Percentiles rank a stretch among this genome's conserved stretches.
phyloP scores from a whole-genome alignment of 306 rosid genomes.

The Urtica urens region DNA sequence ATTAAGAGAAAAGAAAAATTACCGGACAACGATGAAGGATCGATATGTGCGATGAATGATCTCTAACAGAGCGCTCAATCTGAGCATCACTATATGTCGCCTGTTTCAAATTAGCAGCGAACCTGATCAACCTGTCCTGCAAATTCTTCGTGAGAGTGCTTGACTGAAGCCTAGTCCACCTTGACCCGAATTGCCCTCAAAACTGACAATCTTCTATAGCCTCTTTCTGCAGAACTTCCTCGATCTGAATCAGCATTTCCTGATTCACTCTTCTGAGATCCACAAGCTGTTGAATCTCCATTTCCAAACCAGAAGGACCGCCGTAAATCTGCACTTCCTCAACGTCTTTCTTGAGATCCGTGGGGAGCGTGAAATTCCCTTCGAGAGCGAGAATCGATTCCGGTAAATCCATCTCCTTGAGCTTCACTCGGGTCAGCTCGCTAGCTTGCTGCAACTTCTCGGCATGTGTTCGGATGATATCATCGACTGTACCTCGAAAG shows the following conservation, averaged over 20 bases:
- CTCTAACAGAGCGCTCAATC: conserved; percentile 87
- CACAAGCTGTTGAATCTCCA: conserved; percentile 83
- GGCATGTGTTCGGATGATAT: conserved; percentile 81
- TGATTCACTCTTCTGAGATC: conserved; percentile 92
- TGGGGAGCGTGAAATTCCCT: conserved; percentile 72
- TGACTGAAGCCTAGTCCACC: conserved; percentile 97
- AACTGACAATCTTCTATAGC: conserved; percentile 90
- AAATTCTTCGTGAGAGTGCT: conserved; percentile 88
- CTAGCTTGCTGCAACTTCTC: conserved; percentile 95
- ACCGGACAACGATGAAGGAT: conserved; percentile 88
- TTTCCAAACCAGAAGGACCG: conserved; percentile 85
- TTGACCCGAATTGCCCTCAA: conserved; percentile 84
- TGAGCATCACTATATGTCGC: conserved; percentile 90
- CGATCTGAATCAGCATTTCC: conserved; percentile 75
- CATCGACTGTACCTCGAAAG: conserved; percentile 92
- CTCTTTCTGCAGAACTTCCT: conserved; percentile 90
- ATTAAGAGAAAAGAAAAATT: too few relatives aligned
- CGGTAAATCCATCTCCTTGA: conserved; percentile 96
- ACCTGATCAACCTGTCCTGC: conserved; percentile 79
- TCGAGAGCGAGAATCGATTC: conserved; percentile 94
- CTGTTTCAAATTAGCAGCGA: conserved; percentile 95
- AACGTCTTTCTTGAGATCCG: conserved; percentile 75
- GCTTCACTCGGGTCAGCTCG: conserved; percentile 87
- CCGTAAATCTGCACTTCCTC: conserved; percentile 98
- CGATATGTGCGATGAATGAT: conserved; percentile 67